These are phyloP conservation scores for Trichoderma brevicompactum DNA, from an alignment of 2,329 filamentous ascomycete genomes.

Conservation along the genomic window DNA sequence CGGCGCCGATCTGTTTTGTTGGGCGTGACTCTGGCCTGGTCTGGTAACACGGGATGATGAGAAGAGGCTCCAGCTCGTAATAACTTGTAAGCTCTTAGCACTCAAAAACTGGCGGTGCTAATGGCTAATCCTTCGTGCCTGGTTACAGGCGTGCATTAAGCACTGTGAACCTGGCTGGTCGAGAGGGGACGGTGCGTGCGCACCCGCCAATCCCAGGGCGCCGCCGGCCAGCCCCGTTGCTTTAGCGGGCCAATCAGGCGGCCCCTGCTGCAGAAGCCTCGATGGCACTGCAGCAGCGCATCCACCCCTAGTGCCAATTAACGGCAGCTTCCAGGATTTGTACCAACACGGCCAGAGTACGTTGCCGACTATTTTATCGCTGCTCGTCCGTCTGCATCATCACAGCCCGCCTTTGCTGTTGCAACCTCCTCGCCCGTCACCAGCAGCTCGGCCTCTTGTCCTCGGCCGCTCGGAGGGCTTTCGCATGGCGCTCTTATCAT, in stretches of 20 bases:
- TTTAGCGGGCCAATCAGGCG: slow-evolving; percentile 18
- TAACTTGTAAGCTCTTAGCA: no score
- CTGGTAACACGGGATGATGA: no score
- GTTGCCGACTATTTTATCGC: slow-evolving; percentile 22
- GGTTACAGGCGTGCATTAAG: slow-evolving; percentile 7
- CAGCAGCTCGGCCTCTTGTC: slow-evolving; percentile 18
- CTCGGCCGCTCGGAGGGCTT: slow-evolving; percentile 26
- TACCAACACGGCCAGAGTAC: slow-evolving; percentile 5
- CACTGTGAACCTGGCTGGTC: slow-evolving; percentile 7
- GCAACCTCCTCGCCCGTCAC: background rate
- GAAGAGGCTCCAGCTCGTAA: no score
- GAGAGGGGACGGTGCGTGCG: slow-evolving; percentile 10
- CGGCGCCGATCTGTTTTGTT: no score
- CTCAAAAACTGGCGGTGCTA: no score
- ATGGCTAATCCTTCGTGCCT: background rate
- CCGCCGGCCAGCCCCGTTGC: slow-evolving; percentile 18
- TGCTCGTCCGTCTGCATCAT: slow-evolving; percentile 15
- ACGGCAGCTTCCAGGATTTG: slow-evolving; percentile 27
- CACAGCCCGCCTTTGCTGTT: background rate
- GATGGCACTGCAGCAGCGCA: slow-evolving; percentile 25
- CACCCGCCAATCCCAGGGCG: slow-evolving; percentile 19
- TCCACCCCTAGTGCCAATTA: slow-evolving; percentile 16
- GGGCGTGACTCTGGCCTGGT: no score
- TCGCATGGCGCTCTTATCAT: slow-evolving; percentile 42
- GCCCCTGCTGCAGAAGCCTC: slow-evolving; percentile 18